These are phyloP conservation scores for Physaria fendleri DNA, from an alignment of 345 rosid genomes.

Conservation along the genomic window DNA sequence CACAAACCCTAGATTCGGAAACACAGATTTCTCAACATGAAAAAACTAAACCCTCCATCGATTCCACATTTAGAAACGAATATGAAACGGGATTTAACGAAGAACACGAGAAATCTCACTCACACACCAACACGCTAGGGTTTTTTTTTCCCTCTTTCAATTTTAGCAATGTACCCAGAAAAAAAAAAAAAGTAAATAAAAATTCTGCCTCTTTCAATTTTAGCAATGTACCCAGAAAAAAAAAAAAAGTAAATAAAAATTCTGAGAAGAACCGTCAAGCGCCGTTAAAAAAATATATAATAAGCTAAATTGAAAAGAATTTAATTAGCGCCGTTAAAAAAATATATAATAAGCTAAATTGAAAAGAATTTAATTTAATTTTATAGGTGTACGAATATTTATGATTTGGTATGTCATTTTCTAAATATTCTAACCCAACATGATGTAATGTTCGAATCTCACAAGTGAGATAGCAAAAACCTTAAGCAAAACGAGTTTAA, in stretches of 20 bases:
- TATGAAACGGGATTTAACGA: neutral
- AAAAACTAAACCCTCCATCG: neutral
- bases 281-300: slow-evolving; percentile 22
- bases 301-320: too few species aligned
- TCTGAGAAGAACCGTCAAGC: slow-evolving; percentile 13
- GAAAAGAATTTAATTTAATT: too few species aligned
- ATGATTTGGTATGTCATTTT: too few species aligned
- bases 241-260: neutral
- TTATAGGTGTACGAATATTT: too few species aligned
- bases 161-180: neutral
- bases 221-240: neutral
- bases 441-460: too few species aligned
- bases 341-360: too few species aligned
- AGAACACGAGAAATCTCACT: neutral
- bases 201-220: neutral
- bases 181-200: neutral
- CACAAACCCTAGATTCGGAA: slow-evolving; percentile 19
- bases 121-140: slow-evolving; percentile 27
- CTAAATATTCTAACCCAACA: too few species aligned
- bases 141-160: neutral
- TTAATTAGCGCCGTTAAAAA: too few species aligned
- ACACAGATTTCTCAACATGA: neutral
- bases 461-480: too few species aligned
- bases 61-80: slow-evolving; percentile 1
- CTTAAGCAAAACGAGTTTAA: too few species aligned